Evolutionary conservation across 2,329 filamentous ascomycete species (phyloP).

Genomic region (Daldinia eschscholtzii): DNA sequence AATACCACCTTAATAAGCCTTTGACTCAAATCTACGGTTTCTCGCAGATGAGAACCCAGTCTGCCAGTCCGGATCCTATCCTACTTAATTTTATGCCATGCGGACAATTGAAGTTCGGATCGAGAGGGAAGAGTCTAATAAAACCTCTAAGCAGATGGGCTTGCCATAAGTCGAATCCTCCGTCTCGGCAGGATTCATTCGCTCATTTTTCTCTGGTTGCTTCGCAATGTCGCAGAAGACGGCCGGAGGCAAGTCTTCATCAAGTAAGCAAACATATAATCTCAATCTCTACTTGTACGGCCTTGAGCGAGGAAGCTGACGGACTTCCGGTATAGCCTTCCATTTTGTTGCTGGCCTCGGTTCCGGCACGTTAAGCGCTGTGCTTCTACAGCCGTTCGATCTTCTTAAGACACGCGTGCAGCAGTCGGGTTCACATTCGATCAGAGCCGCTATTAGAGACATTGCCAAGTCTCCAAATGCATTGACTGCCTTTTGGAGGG

Average conservation of each 20-base stretch:
- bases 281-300: background rate
- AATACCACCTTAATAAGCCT: constrained; percentile 9
- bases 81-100: constrained; percentile 9
- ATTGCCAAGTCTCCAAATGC: constrained; percentile 74
- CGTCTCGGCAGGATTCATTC: constrained; percentile 37
- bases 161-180: constrained; percentile 36
- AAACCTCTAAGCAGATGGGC: constrained; percentile 35
- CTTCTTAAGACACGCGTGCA: constrained; percentile 97
- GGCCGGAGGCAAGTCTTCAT: constrained; percentile 44
- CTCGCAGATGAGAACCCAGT: background rate
- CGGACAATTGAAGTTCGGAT: constrained; percentile 19
- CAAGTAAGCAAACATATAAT: constrained; percentile 43
- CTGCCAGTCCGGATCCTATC: background rate
- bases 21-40: constrained; percentile 1
- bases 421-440: constrained; percentile 79
- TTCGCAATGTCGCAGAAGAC: constrained; percentile 45
- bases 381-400: constrained; percentile 93
- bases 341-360: constrained; percentile 91
- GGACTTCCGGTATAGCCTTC: constrained; percentile 66
- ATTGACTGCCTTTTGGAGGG: constrained; percentile 86
- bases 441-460: constrained; percentile 75
- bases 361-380: constrained; percentile 88
- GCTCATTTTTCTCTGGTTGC: constrained; percentile 7
- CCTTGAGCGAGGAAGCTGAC: constrained; percentile 14
- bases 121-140: constrained; percentile 24